Evolutionary conservation across 768 basidiomycete species (phyloP), one percentile per base, ranked within the genome.

Genomic region (Termitomyces sp.): DNA sequence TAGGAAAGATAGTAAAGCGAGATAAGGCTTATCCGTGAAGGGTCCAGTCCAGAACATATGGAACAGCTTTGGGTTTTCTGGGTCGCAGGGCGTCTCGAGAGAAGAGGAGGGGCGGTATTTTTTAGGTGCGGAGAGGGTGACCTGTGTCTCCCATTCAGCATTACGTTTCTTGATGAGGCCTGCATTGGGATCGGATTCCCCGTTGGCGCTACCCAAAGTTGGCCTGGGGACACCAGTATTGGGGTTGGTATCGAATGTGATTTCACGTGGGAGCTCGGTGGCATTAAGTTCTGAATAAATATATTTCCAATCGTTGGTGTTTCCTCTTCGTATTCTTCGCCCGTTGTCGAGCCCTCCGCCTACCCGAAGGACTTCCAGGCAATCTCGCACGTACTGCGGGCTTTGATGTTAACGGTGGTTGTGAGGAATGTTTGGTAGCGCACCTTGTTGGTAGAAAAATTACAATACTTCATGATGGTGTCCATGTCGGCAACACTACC

Each of bases 31-130:
- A 75, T 98, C 94, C 18, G 93, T 94, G 74, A 98, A 96, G 1
- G 93, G 86, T 0, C 94, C 94, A 0, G 93, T 92, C 94, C 94
- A 97, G 77, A 95, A 97, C 86, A 96, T 81, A 71, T 97, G 94
- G 77, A 91, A 96, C 5, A 95, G 68, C 20, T 89, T 81, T 2
- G 91, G 91, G 65, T 89, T 87, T 52, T 89, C 84, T 0, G 75
- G 66, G 50, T 91, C 86, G 72, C 95, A 97, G 1, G 84, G 76
- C 2, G 61, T 40, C 55, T 72, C 54, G 13, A 76, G 72, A 53
- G 68, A 74, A 59, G 65, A 75, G 62, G 67, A 73, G 58, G 63
- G 81, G 57, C 58, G 68, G 57, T 80, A 76, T 41, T 76, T 73
- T 41, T 76, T 70, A 16, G 78, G 71, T 2, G 74, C 61, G 1